Evolutionary conservation across 345 rosid genomes (phyloP).

Genomic region (Arabidopsis suecica): DNA sequence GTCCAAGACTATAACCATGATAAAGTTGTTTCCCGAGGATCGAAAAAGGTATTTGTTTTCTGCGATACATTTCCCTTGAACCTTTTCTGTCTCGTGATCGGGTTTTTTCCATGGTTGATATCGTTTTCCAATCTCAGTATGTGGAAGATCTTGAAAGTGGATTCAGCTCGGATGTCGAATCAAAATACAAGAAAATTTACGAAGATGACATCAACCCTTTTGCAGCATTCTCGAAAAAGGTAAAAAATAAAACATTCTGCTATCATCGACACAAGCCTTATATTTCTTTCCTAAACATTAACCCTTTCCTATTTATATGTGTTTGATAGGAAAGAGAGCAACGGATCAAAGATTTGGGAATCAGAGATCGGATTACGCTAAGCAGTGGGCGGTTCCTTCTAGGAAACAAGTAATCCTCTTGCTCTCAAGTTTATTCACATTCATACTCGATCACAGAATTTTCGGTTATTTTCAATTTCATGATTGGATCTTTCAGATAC

Average conservation of each 20-base stretch:
- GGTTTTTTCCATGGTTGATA: conserved; percentile 14
- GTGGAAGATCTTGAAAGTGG: conserved; percentile 95
- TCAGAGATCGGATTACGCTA: conserved; percentile 92
- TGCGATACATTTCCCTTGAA: not conserved
- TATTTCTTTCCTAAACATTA: not conserved
- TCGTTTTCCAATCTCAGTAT: conserved; percentile 50
- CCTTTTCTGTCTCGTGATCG: conserved; percentile 13
- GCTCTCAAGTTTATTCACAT: conserved; percentile 16
- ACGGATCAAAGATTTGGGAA: conserved; percentile 92
- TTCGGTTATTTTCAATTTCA: not conserved
- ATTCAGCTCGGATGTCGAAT: conserved; percentile 89
- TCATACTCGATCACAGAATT: not conserved
- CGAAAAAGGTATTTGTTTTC: conserved; percentile 67
- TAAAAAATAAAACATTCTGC: conserved; percentile 18
- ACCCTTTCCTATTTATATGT: not conserved
- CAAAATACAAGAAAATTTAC: conserved; percentile 97
- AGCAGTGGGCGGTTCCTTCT: conserved; percentile 94
- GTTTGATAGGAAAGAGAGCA: conserved; percentile 86
- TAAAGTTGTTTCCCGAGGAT: conserved; percentile 93
- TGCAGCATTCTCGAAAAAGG: conserved; percentile 98
- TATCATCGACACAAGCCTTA: not conserved
- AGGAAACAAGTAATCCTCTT: conserved; percentile 77
- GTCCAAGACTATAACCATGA: conserved; percentile 94
- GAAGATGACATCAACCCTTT: conserved; percentile 98
- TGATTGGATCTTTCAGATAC: conserved; percentile 55